phyloP scores from a whole-genome alignment of 23 red algal species.

The Gracilaria domingensis region DNA sequence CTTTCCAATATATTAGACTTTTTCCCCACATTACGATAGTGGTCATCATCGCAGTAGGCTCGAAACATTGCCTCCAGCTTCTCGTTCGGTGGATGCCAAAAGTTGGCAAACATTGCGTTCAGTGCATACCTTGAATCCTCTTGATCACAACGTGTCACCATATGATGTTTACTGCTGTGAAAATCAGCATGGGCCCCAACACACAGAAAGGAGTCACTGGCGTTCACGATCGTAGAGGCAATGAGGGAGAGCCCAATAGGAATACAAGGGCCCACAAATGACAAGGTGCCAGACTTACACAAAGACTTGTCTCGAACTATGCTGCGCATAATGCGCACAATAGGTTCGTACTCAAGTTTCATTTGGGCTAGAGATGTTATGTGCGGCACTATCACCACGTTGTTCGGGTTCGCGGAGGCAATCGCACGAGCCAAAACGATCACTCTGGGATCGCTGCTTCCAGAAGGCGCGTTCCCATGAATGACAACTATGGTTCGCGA shows the following conservation, averaged over 20 bases:
- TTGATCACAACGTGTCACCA: conserved; percentile 4
- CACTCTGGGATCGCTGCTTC: conserved; percentile 51
- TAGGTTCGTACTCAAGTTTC: conserved; percentile 35
- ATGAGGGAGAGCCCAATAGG: conserved; percentile 52
- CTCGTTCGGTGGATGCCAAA: conserved; percentile 20
- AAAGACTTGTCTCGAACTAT: conserved; percentile 33
- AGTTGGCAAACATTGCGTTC: conserved; percentile 48
- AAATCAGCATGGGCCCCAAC: conserved; percentile 58
- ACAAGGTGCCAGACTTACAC: conserved; percentile 23
- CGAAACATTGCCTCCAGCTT: conserved; percentile 21
- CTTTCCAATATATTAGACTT: conserved; percentile 37
- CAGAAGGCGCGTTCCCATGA: conserved; percentile 48
- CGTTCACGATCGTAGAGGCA: conserved; percentile 18
- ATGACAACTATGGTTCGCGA: conserved; percentile 58
- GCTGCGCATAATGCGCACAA: conserved; percentile 26
- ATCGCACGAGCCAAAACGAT: conserved; percentile 42
- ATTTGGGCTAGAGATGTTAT: conserved; percentile 26
- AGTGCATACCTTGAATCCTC: conserved; percentile 52
- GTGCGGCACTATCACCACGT: conserved; percentile 55
- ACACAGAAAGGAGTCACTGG: conserved; percentile 32
- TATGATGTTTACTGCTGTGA: neutral
- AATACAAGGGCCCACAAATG: conserved; percentile 52
- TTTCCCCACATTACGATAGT: conserved; percentile 43
- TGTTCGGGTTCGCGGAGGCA: conserved; percentile 47
- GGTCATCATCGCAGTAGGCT: conserved; percentile 68